phyloP scores from a whole-genome alignment of 2,329 filamentous ascomycete genomes.

The Hymenoscyphus fraxineus region DNA sequence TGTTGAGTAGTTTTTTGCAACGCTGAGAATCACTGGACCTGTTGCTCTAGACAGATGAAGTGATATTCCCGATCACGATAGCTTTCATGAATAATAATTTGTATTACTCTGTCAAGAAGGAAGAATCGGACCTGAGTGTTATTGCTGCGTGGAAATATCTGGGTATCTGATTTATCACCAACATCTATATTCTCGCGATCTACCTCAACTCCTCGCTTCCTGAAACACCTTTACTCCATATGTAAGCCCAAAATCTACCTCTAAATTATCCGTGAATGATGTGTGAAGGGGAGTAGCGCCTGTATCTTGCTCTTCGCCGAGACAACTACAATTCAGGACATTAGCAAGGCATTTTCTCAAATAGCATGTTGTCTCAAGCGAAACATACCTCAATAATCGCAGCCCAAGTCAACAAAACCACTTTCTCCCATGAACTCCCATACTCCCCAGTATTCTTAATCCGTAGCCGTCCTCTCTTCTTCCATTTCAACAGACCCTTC shows the following conservation, averaged over 20 bases:
- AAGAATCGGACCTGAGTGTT: background rate
- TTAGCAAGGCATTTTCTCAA: background rate
- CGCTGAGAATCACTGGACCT: no score
- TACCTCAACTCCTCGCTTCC: background rate
- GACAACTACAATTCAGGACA: constrained; percentile 17
- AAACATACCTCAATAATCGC: constrained; percentile 24
- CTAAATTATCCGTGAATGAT: constrained; percentile 13
- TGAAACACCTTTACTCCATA: background rate
- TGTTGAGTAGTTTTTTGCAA: no score
- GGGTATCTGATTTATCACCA: background rate
- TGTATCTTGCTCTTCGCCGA: constrained; percentile 21
- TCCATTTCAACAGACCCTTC: constrained; percentile 27
- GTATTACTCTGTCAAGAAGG: background rate
- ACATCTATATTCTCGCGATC: background rate
- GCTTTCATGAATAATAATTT: no score
- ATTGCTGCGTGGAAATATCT: background rate
- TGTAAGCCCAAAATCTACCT: background rate
- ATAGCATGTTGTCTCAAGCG: background rate
- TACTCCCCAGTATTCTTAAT: constrained; percentile 18
- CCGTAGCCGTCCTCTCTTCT: constrained; percentile 25
- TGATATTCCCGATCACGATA: no score
- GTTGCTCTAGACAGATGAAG: no score
- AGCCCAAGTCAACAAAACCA: constrained; percentile 27
- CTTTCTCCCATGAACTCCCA: constrained; percentile 22
- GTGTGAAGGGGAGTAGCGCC: constrained; percentile 27